These are phyloP conservation scores for Salinomyces thailandicus DNA, from an alignment of 2,329 filamentous ascomycete genomes.

Conservation along the genomic window DNA sequence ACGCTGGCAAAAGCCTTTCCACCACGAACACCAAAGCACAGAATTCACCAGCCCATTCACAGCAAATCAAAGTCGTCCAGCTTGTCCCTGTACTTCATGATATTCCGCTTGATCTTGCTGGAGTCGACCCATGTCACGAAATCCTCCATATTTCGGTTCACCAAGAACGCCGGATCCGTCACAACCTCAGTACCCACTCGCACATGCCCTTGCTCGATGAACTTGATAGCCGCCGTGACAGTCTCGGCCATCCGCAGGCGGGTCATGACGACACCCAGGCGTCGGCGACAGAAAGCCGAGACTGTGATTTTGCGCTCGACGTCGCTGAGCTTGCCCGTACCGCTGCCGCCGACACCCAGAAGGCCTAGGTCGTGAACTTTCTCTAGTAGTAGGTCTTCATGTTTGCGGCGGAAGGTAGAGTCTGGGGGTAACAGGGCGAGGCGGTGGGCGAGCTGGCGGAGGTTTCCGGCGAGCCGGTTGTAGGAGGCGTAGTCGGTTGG, in stretches of 20 bases:
- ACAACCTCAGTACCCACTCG: conserved; percentile 82
- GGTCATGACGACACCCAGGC: conserved; percentile 85
- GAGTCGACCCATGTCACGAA: conserved; percentile 94
- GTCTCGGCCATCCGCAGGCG: conserved; percentile 84
- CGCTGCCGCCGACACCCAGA: conserved; percentile 55
- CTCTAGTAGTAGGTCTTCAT: conserved; percentile 77
- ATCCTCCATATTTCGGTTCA: conserved; percentile 68
- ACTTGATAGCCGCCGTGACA: conserved; percentile 65
- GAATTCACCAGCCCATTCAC: too few relatives aligned
- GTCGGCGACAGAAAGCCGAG: conserved; percentile 70
- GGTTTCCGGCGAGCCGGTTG: conserved; percentile 45
- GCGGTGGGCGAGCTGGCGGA: conserved; percentile 81
- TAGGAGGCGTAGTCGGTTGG: conserved; percentile 64
- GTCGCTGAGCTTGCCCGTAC: conserved; percentile 50
- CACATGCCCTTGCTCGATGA: conserved; percentile 81
- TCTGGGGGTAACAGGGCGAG: conserved; percentile 72
- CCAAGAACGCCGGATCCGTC: conserved; percentile 52
- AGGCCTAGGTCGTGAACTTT: conserved; percentile 93
- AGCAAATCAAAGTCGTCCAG: conserved; percentile 91
- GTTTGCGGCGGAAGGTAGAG: conserved; percentile 66
- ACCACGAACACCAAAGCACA: background rate
- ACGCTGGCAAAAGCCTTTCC: background rate
- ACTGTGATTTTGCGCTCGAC: conserved; percentile 87
- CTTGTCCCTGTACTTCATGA: conserved; percentile 89
- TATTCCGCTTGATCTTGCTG: conserved; percentile 94